Conservation (phyloP, 2,329 filamentous ascomycete species). For the Nothophoma quercina region DNA sequence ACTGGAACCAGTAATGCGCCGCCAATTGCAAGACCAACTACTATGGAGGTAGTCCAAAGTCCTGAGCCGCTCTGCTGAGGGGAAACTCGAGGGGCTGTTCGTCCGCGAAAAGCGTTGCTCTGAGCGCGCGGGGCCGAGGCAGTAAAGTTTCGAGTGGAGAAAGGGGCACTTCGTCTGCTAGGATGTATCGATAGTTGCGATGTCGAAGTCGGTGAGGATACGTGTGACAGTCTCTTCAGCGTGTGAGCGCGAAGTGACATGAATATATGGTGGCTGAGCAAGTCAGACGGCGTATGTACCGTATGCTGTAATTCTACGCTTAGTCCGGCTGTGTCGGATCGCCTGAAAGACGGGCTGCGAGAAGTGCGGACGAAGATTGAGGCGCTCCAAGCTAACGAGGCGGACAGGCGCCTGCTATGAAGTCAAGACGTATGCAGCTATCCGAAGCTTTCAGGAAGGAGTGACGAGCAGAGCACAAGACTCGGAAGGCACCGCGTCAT, state of each 20-base stretch:
- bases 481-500: slow-evolving; percentile 11
- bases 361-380: slow-evolving; percentile 2
- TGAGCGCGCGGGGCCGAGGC: slow-evolving; percentile 9
- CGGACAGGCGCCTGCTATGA: neutral
- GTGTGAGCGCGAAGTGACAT: slow-evolving; percentile 17
- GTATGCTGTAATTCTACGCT: slow-evolving; percentile 11
- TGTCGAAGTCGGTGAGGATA: slow-evolving; percentile 4
- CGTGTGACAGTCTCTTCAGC: slow-evolving; percentile 15
- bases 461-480: slow-evolving; percentile 4
- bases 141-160: slow-evolving; percentile 22
- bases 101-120: slow-evolving; percentile 22
- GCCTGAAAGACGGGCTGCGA: slow-evolving; percentile 5
- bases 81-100: neutral
- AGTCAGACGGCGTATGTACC: slow-evolving; percentile 16
- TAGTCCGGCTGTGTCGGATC: slow-evolving; percentile 17
- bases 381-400: neutral
- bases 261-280: slow-evolving; percentile 16
- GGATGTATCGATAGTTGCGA: slow-evolving; percentile 16
- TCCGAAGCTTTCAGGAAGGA: neutral
- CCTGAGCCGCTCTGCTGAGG: slow-evolving; percentile 33
- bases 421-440: neutral
- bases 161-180: slow-evolving; percentile 21
- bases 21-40: slow-evolving; percentile 44
- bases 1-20: slow-evolving; percentile 40
- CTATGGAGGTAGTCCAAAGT: slow-evolving; percentile 36